These are phyloP conservation scores for Pittosporum tobira DNA, from an alignment of 129 eudicot species.

Conservation along the genomic window DNA sequence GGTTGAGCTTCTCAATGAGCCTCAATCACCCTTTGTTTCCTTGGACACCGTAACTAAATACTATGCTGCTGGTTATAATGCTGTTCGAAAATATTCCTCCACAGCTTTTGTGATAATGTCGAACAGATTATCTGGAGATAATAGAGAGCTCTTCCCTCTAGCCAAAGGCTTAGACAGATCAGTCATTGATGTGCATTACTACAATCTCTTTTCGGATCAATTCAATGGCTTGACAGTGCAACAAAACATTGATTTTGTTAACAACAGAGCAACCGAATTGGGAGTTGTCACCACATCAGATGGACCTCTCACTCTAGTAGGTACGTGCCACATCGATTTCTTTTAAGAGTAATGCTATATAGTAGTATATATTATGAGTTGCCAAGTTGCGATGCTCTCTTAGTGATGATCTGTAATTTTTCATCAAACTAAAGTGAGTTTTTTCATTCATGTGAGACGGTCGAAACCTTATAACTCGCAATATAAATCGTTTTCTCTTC, in stretches of 20 bases:
- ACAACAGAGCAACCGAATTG: conserved; percentile 13
- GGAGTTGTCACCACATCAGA: conserved; percentile 9
- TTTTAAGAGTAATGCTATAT: too few species aligned
- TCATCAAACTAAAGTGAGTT: too few species aligned
- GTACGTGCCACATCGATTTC: too few species aligned
- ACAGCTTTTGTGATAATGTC: conserved; percentile 44
- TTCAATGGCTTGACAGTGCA: conserved; percentile 24
- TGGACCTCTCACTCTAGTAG: conserved; percentile 32
- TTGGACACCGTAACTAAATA: conserved; percentile 28
- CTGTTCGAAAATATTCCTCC: conserved; percentile 39
- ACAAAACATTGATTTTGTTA: too few species aligned
- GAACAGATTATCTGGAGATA: conserved; percentile 28
- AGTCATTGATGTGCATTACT: too few species aligned
- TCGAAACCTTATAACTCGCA: too few species aligned
- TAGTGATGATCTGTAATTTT: too few species aligned
- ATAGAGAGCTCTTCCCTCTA: conserved; percentile 45
- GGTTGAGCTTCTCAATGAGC: conserved; percentile 59
- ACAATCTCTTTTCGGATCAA: conserved; percentile 28
- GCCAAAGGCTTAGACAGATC: conserved; percentile 29
- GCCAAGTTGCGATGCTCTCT: too few species aligned
- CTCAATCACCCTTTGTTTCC: conserved; percentile 33
- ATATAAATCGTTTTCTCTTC: too few species aligned
- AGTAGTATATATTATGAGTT: too few species aligned
- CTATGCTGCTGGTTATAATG: conserved; percentile 38
- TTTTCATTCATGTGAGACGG: too few species aligned